Percentiles rank a stretch among this genome's conserved stretches.
Conservation (phyloP, 148 eudicot species). For the Agrostemma githago region DNA sequence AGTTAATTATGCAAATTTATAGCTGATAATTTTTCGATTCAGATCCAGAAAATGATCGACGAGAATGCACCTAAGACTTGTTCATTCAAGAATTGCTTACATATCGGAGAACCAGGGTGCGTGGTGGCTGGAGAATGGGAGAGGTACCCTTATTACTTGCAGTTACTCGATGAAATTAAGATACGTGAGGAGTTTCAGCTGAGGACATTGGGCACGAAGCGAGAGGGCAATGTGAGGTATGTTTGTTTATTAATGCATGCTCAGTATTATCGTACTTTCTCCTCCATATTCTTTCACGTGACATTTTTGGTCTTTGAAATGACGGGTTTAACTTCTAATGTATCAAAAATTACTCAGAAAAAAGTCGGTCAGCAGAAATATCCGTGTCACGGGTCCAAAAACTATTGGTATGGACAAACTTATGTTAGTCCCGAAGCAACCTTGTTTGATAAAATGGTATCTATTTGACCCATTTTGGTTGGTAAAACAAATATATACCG, state of each 20-base stretch:
- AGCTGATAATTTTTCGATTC: slow-evolving; percentile 19
- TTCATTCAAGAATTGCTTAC: slow-evolving; percentile 78
- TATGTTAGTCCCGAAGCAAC: too few relatives aligned
- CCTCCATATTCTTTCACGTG: background rate
- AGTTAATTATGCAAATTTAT: too few relatives aligned
- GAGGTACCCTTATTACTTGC: slow-evolving; percentile 78
- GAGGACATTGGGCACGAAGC: slow-evolving; percentile 87
- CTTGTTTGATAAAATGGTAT: too few relatives aligned
- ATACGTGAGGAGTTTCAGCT: slow-evolving; percentile 82
- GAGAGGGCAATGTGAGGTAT: slow-evolving; percentile 89
- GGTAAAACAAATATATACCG: too few relatives aligned
- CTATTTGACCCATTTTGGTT: too few relatives aligned
- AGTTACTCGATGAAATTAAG: slow-evolving; percentile 84
- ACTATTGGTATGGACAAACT: too few relatives aligned
- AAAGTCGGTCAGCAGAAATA: too few relatives aligned
- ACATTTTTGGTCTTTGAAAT: too few relatives aligned
- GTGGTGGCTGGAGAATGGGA: slow-evolving; percentile 72
- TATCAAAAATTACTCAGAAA: too few relatives aligned
- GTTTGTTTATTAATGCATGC: background rate
- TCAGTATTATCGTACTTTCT: background rate
- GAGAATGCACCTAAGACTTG: slow-evolving; percentile 51
- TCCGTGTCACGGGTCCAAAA: too few relatives aligned
- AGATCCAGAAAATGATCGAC: slow-evolving; percentile 60
- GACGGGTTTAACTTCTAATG: too few relatives aligned
- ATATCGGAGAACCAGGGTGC: slow-evolving; percentile 86